Evolutionary conservation across 352 stramenopile genomes (phyloP), one percentile per base, ranked within the genome.

Genomic region (Globisporangium alternatum): DNA sequence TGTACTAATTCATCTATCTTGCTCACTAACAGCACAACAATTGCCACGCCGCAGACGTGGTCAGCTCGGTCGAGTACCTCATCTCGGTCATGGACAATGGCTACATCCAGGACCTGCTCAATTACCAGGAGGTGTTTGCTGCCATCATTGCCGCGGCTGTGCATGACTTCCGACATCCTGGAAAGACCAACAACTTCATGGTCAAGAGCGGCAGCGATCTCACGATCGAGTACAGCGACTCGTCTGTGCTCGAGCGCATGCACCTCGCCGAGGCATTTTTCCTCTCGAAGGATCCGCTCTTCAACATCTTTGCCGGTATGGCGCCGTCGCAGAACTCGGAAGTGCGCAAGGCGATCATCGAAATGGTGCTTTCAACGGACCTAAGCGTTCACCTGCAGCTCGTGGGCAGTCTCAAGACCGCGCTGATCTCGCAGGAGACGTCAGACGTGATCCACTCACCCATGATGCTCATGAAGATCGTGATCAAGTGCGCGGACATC

Each of bases 401-500:
- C 56, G 85, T 94, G 12, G 83, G 83, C 17, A 89, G 74, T 43
- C 68, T 94, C 45, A 91, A 95, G 61, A 90, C 86, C 0, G 83
- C 78, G n/a, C 69, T 94, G 41, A 86, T 93, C 35, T 91, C 82
- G 3, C 84, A 91, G 57, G 82, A 92, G 51, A 81, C 81, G 10
- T 78, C 76, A 10, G 86, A 92, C 30, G 71, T 92, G 35, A 75
- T 86, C 53, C 81, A 92, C 56, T 92, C 81, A 6, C 83, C 81
- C 2, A 93, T 93, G 75, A 76, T 95, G 62, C 67, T 96, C 35
- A 91, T 94, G 76, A 93, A 92, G 64, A 89, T 91, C 59, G 81
- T 94, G 31, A 91, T 96, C 67, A 95, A 96, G 65, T 89, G 88
- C 56, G 88, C 95, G 8, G 95, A 99, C 69, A 75, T 98, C 30